Evolutionary conservation across 2,329 filamentous ascomycete genomes (phyloP), one percentile per base, ranked within the genome.

Genomic region (Colletotrichum theobromicola): DNA sequence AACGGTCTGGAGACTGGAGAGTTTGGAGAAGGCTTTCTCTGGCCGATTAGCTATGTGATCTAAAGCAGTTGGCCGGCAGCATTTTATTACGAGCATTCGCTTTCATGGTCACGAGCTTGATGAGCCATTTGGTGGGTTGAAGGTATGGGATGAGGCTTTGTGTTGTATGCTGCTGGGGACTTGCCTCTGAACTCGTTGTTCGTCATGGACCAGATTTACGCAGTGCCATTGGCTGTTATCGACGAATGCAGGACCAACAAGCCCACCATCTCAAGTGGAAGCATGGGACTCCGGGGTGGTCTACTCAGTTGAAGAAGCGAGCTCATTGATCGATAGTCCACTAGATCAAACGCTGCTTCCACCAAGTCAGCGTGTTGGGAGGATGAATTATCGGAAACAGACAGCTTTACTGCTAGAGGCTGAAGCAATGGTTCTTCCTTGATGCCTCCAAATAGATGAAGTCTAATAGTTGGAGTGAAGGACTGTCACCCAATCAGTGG

Each of bases 121-220:
- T 46, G 42, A 21, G 24, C 7, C 42, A 6, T 50, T 50, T 0
- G 12, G 7, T 5, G 0, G 0, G 42, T 4, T 21, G n/a, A 1
- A 1, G 13, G 42, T 2, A 50, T 50, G n/a, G 42, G 10, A 3
- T 21, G 42, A 10, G 42, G 42, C 10, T 13, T 2, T 21, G n/a
- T 21, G 16, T 7, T 21, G 5, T 21, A 5, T 21, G n/a, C 3
- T 50, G n/a, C 42, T 21, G 0, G 10, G 12, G 32, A 5, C 32
- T 34, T 5, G 32, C 6, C 5, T 13, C 12, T 34, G 12, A n/a
- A n/a, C n/a, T n/a, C n/a, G n/a, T n/a, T n/a, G n/a, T n/a, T n/a
- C n/a, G n/a, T n/a, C n/a, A n/a, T n/a, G n/a, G n/a, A n/a, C n/a
- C n/a, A n/a, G n/a, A n/a, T n/a, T n/a, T n/a, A n/a, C n/a, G 35